Base-by-base conservation (phyloP, 495 filamentous ascomycete genomes). In the Penicillium parvum region DNA sequence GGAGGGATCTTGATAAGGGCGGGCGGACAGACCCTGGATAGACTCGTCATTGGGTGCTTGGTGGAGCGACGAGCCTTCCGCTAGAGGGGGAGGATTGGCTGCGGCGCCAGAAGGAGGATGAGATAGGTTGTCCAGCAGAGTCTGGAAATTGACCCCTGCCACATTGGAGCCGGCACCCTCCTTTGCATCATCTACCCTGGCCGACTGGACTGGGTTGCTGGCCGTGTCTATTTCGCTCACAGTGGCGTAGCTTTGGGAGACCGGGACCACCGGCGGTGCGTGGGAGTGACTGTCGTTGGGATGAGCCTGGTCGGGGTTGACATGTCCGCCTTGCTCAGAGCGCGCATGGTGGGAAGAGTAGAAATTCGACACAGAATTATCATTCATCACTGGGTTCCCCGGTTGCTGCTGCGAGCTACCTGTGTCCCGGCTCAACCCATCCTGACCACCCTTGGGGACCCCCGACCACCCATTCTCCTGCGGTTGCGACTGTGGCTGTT, bases 1-100 rank as follows among this genome's bases (percentile, higher is more conserved):
- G 44, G 76, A 64, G 30, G 78, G 79, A 59, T 71, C 69, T 66
- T 69, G 76, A 52, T 67, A 72, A 46, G 74, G 73, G 42, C 68
- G 74, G 47, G 67, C 64, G 56, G 66, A 73, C 38, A 69, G 64
- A 42, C 67, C 63, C 52, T 63, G 69, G 55, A 61, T 58, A 28
- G 57, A 42, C 21, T 64, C 63, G 49, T 66, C 66, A 26, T 46
- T 42, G 11, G 60, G 45, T 52, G 61, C 58, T 64, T 63, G 66
- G 47, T 64, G 53, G 49, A 58, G 37, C 36, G 62, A 56, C 47
- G 57, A 53, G 40, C 59, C 54, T 28, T 58, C 51, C n/a, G 53
- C 46, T 32, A 60, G 42, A 42, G 60, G 52, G 25, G 53, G 47
- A 35, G 55, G 61, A 39, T 60, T 60, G 27, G 60, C 47, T 52